phyloP scores from a whole-genome alignment of 495 filamentous ascomycete genomes.

The Endocarpon pusillum region DNA sequence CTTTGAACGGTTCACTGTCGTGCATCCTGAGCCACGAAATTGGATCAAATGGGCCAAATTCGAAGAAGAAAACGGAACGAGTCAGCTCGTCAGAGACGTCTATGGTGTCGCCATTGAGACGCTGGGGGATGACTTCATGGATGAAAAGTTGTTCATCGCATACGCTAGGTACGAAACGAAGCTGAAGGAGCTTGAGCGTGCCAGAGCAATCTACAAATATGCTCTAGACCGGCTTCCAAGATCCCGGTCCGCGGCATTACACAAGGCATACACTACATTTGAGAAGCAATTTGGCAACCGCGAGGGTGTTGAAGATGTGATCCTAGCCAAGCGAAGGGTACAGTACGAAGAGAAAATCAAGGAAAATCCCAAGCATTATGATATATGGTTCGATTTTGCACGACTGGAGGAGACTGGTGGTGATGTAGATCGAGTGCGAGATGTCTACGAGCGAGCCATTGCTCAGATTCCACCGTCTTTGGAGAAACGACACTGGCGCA shows the following conservation, averaged over 20 bases:
- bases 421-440: constrained; percentile 64
- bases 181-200: constrained; percentile 85
- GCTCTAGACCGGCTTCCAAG: constrained; percentile 82
- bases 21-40: constrained; percentile 87
- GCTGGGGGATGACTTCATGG: constrained; percentile 88
- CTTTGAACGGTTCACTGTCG: constrained; percentile 78
- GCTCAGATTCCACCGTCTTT: constrained; percentile 90
- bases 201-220: constrained; percentile 93
- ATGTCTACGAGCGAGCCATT: constrained; percentile 90
- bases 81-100: constrained; percentile 80
- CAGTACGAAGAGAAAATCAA: constrained; percentile 88
- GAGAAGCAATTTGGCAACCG: constrained; percentile 95
- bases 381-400: constrained; percentile 91
- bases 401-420: constrained; percentile 73
- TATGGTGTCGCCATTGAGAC: constrained; percentile 80
- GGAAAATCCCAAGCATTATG: constrained; percentile 87
- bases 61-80: constrained; percentile 86
- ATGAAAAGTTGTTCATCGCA: constrained; percentile 83
- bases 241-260: constrained; percentile 66
- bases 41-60: constrained; percentile 99
- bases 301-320: constrained; percentile 88
- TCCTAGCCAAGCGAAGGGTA: constrained; percentile 83
- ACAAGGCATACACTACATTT: constrained; percentile 89
- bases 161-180: constrained; percentile 89
- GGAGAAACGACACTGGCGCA: constrained; percentile 92